phyloP scores from a whole-genome alignment of 768 basidiomycete species.

The Suillus discolor region DNA sequence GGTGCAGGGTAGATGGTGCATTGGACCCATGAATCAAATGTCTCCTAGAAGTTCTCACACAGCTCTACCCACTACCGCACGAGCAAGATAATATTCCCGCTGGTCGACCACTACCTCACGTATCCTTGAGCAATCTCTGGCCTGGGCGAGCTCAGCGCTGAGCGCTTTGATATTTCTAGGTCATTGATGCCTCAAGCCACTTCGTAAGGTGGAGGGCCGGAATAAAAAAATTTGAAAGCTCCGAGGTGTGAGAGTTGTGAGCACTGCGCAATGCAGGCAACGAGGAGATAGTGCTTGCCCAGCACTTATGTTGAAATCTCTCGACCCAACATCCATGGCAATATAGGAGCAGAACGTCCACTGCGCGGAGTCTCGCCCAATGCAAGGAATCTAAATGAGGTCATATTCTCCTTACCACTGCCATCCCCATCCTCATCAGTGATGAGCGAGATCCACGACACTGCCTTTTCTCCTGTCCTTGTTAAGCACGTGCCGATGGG shows the following conservation, averaged over 20 bases:
- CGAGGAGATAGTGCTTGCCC: constrained; percentile 47
- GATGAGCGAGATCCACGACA: constrained; percentile 51
- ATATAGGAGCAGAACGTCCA: constrained; percentile 47
- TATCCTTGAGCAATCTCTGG: too few relatives aligned
- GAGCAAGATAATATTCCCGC: too few relatives aligned
- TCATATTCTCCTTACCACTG: constrained; percentile 60
- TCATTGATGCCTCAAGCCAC: constrained; percentile 61
- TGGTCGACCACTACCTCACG: too few relatives aligned
- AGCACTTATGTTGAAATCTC: constrained; percentile 20
- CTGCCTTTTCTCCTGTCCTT: constrained; percentile 83
- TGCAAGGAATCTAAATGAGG: constrained; percentile 77
- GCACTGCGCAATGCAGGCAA: constrained; percentile 55
- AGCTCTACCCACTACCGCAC: too few relatives aligned
- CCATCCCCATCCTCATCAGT: constrained; percentile 43
- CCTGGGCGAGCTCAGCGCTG: too few relatives aligned
- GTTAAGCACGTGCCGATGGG: constrained; percentile 38
- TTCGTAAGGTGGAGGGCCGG: constrained; percentile 54
- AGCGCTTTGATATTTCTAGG: too few relatives aligned
- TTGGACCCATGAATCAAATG: too few relatives aligned
- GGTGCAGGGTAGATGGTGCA: too few relatives aligned
- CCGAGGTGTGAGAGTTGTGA: constrained; percentile 45
- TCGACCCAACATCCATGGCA: constrained; percentile 36
- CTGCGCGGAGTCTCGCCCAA: constrained; percentile 51
- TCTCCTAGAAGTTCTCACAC: too few relatives aligned
- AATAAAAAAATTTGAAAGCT: constrained; percentile 46